A percentile compares a stretch with the other conserved stretches of the same genome.
Conservation (phyloP, 2,329 filamentous ascomycete genomes). For the Fusarium tupiense region DNA sequence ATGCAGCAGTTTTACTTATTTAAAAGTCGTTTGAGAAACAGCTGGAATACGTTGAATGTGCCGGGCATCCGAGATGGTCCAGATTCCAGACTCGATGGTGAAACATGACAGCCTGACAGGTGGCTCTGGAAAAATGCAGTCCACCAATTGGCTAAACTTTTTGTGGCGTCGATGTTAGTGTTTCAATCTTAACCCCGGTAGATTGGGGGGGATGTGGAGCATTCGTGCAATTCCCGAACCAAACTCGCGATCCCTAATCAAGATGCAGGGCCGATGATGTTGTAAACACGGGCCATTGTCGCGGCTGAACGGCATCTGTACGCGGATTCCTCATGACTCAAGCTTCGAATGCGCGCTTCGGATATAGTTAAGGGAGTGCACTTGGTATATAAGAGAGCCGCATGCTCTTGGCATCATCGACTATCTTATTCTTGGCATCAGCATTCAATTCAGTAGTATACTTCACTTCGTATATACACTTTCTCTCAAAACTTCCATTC, state of each 20-base stretch:
- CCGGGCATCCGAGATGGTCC: conserved; percentile 11
- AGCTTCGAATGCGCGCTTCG: not conserved
- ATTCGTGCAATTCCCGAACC: not conserved
- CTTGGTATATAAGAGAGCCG: not conserved
- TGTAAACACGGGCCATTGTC: not conserved
- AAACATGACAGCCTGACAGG: conserved; percentile 21
- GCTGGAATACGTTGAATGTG: not conserved
- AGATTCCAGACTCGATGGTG: conserved; percentile 4
- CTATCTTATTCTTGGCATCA: not conserved
- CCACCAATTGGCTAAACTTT: conserved; percentile 13
- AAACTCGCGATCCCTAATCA: conserved; percentile 13
- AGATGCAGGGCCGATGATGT: not conserved
- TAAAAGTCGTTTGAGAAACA: not conserved
- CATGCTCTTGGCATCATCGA: not conserved
- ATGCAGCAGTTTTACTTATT: not conserved
- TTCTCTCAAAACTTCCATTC: not conserved
- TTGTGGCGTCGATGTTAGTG: not conserved
- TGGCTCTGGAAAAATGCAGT: conserved; percentile 6
- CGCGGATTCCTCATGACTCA: not conserved
- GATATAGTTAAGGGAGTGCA: not conserved
- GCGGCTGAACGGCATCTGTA: conserved; percentile 17
- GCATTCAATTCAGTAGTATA: not conserved
- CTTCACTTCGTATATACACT: not conserved
- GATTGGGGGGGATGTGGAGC: conserved; percentile 11
- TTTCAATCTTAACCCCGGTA: conserved; percentile 13